Percentiles rank a stretch among this genome's conserved stretches.
Conservation (phyloP, 2,329 filamentous ascomycete genomes). For the Endoconidiophora laricicola region DNA sequence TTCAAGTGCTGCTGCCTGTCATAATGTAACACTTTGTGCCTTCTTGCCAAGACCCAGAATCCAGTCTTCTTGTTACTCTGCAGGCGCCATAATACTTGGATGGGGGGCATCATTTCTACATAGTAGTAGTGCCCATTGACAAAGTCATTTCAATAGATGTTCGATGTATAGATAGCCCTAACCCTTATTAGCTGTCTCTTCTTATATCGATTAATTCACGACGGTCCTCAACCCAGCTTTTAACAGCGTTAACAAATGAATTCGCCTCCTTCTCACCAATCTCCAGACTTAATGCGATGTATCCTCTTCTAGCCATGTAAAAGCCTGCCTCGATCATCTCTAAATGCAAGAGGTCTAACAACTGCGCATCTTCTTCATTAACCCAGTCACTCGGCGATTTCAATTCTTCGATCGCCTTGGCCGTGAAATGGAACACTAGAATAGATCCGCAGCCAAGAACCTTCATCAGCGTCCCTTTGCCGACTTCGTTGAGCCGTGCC, state of each 20-base stretch:
- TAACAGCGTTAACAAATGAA: constrained; percentile 23
- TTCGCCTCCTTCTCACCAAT: constrained; percentile 25
- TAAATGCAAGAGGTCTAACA: constrained; percentile 29
- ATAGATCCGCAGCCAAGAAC: constrained; percentile 24
- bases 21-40: no score
- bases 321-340: constrained; percentile 29
- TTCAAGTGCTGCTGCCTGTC: no score
- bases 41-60: background rate
- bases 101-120: no score
- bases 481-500: constrained; percentile 18
- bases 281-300: constrained; percentile 24
- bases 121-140: no score
- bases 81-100: no score
- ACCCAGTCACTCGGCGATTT: constrained; percentile 13
- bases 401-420: constrained; percentile 20
- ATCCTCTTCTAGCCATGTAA: constrained; percentile 26
- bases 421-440: constrained; percentile 23
- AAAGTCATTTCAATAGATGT: no score
- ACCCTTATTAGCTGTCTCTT: background rate
- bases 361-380: background rate
- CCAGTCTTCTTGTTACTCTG: no score
- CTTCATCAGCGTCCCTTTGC: constrained; percentile 22
- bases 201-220: background rate
- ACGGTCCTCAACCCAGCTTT: background rate
- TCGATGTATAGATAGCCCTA: background rate